Conservation (phyloP, 257 asterid genomes). For the Salvia splendens region DNA sequence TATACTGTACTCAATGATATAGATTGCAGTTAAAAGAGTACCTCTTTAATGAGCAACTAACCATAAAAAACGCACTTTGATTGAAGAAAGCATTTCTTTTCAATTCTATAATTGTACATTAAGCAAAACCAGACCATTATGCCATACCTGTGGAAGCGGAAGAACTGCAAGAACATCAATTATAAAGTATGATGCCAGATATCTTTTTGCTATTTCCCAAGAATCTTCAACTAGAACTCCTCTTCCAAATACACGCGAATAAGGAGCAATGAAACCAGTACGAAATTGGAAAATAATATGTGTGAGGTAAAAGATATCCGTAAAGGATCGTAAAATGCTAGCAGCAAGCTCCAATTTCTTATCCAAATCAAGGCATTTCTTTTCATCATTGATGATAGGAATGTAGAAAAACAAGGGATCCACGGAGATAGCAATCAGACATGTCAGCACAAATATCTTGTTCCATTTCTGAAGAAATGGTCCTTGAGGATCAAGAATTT, state of each 20-base stretch:
- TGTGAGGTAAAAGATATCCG: slow-evolving; percentile 82
- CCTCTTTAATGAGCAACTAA: no score
- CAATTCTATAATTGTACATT: background rate
- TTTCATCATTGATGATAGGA: slow-evolving; percentile 65
- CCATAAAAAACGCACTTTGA: background rate
- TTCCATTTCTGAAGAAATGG: slow-evolving; percentile 94
- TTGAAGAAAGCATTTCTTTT: background rate
- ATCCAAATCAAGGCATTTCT: slow-evolving; percentile 88
- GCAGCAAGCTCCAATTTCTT: slow-evolving; percentile 70
- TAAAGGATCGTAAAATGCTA: slow-evolving; percentile 73
- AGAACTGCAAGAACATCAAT: slow-evolving; percentile 96
- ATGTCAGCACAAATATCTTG: slow-evolving; percentile 83
- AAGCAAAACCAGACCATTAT: slow-evolving; percentile 13
- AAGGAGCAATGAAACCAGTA: slow-evolving; percentile 94
- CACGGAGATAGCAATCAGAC: slow-evolving; percentile 87
- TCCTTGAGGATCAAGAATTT: slow-evolving; percentile 94
- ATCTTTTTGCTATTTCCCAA: slow-evolving; percentile 93
- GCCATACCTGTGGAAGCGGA: slow-evolving; percentile 91
- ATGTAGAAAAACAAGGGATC: slow-evolving; percentile 95
- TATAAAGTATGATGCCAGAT: slow-evolving; percentile 76
- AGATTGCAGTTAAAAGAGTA: background rate
- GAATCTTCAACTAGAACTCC: slow-evolving; percentile 93
- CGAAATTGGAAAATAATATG: slow-evolving; percentile 94
- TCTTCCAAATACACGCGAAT: slow-evolving; percentile 98
- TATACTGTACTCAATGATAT: background rate